These are phyloP conservation scores for Friedmanniomyces endolithicus DNA, from an alignment of 495 filamentous ascomycete species.

Conservation along the genomic window DNA sequence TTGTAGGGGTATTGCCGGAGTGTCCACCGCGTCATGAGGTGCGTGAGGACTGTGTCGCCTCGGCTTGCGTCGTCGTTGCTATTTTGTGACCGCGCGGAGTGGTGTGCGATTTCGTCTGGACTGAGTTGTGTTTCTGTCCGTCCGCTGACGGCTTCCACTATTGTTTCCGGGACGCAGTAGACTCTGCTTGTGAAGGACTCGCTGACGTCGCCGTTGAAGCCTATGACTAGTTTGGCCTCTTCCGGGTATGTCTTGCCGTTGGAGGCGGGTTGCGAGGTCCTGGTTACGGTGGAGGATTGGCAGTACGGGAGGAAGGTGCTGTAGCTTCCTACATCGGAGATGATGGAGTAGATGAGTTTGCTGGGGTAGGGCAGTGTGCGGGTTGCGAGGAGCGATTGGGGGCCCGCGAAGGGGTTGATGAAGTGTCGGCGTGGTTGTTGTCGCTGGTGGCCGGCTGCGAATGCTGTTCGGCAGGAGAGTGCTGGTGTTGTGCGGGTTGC, in stretches of 20 bases:
- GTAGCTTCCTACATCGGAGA: constrained; percentile 77
- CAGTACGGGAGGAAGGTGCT: constrained; percentile 77
- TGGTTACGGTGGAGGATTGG: constrained; percentile 56
- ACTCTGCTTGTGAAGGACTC: constrained; percentile 69
- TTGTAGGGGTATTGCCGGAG: constrained; percentile 39
- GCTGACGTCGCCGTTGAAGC: constrained; percentile 60
- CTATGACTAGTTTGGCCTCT: constrained; percentile 67
- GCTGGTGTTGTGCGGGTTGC: neutral
- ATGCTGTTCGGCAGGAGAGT: neutral
- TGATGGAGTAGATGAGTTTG: constrained; percentile 58
- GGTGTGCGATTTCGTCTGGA: constrained; percentile 27
- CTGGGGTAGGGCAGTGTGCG: constrained; percentile 72
- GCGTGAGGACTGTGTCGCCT: constrained; percentile 53
- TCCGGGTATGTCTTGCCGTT: constrained; percentile 47
- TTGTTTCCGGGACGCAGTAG: constrained; percentile 50
- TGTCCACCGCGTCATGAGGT: constrained; percentile 67
- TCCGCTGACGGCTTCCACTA: constrained; percentile 74
- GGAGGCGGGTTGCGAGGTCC: constrained; percentile 33
- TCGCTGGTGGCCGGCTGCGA: neutral
- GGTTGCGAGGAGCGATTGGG: constrained; percentile 53
- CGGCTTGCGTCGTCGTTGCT: constrained; percentile 22
- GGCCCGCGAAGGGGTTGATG: constrained; percentile 20
- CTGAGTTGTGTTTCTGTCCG: constrained; percentile 36
- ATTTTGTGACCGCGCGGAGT: constrained; percentile 17
- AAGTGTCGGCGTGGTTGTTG: constrained; percentile 25